Conservation (phyloP, 495 filamentous ascomycete genomes). For the Thermochaetoides thermophila region DNA sequence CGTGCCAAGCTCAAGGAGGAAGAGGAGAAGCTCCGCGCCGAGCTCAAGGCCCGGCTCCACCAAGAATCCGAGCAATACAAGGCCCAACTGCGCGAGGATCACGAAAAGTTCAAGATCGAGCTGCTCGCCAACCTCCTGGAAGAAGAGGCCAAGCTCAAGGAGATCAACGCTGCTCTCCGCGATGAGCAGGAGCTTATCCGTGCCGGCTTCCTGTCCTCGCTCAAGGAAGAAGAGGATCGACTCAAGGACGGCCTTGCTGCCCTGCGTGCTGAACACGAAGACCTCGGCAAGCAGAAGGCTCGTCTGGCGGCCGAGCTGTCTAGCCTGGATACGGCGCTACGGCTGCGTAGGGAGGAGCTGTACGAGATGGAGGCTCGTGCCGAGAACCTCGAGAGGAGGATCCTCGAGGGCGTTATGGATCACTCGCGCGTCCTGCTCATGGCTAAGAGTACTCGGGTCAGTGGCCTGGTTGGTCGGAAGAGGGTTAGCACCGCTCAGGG, state of each 20-base stretch:
- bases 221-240: conserved; percentile 27
- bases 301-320: conserved; percentile 71
- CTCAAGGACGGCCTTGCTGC: conserved; percentile 23
- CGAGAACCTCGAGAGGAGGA: conserved; percentile 75
- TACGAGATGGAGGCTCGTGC: conserved; percentile 76
- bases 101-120: conserved; percentile 17
- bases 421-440: conserved; percentile 79
- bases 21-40: conserved; percentile 9
- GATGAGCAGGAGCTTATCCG: conserved; percentile 67
- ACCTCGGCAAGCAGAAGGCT: conserved; percentile 54
- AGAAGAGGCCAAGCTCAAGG: conserved; percentile 64
- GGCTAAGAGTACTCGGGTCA: conserved; percentile 34
- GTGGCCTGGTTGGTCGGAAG: conserved; percentile 52
- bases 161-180: conserved; percentile 45
- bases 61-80: conserved; percentile 11
- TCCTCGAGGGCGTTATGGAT: conserved; percentile 88
- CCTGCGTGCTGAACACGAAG: conserved; percentile 55
- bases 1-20: conserved; percentile 24
- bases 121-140: conserved; percentile 53
- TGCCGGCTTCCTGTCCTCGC: conserved; percentile 38
- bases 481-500: conserved; percentile 35
- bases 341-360: conserved; percentile 80
- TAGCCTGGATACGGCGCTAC: conserved; percentile 73
- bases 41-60: conserved; percentile 2
- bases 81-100: conserved; percentile 15